Evolutionary conservation across 345 rosid species (phyloP), one percentile per base, ranked within the genome.

Genomic region (Salix suchowensis): DNA sequence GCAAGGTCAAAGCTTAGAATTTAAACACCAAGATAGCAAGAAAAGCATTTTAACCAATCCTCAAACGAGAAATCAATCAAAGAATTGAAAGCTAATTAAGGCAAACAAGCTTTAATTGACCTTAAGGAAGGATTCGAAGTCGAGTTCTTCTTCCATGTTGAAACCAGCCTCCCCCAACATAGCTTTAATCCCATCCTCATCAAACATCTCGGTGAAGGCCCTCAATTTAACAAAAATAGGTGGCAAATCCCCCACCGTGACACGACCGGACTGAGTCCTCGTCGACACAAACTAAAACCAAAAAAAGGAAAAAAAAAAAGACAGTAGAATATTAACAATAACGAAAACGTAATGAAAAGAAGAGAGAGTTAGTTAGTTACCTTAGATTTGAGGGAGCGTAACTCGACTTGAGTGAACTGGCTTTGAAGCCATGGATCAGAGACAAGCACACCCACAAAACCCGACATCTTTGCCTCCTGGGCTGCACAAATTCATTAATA

Each of bases 371-470:
- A 13, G 14, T 60, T 10, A n/a, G 28, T 81, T 72, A 93, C 98
- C 94, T 89, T 90, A 68, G 99, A 91, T 86, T 96, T 96, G 62
- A 96, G 97, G 60, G 95, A 87, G 16, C 98, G 98, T 21, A 94
- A 86, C 83, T 96, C 97, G n/a, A 96, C 99, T 86, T 96, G 99
- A 68, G 99, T 96, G 91, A 96, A 96, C 81, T 96, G 97, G 83
- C 99, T 88, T 67, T 96, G 99, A 74, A 96, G 92, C 98, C 92
- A 88, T 81, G 91, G 94, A 93, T 96, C 99, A 82, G 98, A 92
- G 76, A 96, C 97, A 69, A 89, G 75, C 37, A 96, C 96, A 68
- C 99, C 99, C 77, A 85, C 94, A 85, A 88, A 96, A 86, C 92
- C 84, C 78, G 99, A 86, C 99, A 96, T 96, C 14, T 64, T 77